Percentiles rank a stretch among this genome's conserved stretches.
phyloP scores from a whole-genome alignment of 2,329 filamentous ascomycete species.

The Aspergillus transmontanensis region DNA sequence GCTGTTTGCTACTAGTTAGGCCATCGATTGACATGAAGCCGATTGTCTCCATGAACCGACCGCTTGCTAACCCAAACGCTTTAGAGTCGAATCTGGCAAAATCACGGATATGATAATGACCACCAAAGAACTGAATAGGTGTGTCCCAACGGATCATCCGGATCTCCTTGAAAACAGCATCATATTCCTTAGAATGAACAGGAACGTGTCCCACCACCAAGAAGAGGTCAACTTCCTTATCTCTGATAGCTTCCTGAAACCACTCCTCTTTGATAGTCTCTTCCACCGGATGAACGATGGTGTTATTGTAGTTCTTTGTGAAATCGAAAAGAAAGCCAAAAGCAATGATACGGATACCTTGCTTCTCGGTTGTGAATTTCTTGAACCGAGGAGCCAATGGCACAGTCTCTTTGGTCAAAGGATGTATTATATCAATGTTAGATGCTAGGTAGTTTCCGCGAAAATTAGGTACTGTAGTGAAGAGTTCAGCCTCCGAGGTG shows the following conservation, averaged over 20 bases:
- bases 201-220: constrained; percentile 85
- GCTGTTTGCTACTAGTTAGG: constrained; percentile 47
- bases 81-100: constrained; percentile 76
- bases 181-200: constrained; percentile 77
- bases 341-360: constrained; percentile 78
- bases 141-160: constrained; percentile 74
- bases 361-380: constrained; percentile 90
- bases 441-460: constrained; percentile 80
- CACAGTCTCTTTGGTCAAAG: constrained; percentile 67
- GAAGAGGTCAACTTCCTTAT: constrained; percentile 80
- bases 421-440: constrained; percentile 85
- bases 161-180: constrained; percentile 75
- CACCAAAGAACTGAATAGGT: constrained; percentile 89
- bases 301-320: constrained; percentile 86
- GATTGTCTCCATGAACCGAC: constrained; percentile 91
- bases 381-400: constrained; percentile 81
- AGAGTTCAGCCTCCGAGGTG: constrained; percentile 76
- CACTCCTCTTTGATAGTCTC: constrained; percentile 80
- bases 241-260: constrained; percentile 84
- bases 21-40: constrained; percentile 89
- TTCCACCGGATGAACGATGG: constrained; percentile 76
- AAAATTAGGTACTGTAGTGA: constrained; percentile 81
- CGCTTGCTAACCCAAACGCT: constrained; percentile 79
- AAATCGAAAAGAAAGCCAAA: constrained; percentile 98
- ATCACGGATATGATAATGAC: constrained; percentile 87